A percentile compares a stretch with the other conserved stretches of the same genome.
Conservation (phyloP, 768 basidiomycete species). For the Punctularia strigosozonata region DNA sequence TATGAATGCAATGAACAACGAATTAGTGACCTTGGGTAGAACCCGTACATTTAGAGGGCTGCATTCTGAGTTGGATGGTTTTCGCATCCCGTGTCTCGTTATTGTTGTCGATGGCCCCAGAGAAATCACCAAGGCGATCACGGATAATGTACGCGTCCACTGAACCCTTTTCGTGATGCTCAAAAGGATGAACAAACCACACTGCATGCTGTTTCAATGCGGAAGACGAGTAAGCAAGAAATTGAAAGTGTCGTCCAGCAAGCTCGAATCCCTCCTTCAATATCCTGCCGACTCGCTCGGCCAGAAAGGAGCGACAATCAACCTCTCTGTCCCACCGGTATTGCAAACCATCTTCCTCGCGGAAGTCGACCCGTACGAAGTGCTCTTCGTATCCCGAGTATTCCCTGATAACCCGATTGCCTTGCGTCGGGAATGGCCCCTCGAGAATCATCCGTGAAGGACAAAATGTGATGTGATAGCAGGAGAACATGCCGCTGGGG, state of each 20-base stretch:
- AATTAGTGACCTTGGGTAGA: constrained; percentile 30
- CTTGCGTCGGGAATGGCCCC: constrained; percentile 65
- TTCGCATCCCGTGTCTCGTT: no score
- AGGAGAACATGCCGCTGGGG: constrained; percentile 38
- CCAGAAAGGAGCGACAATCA: constrained; percentile 43
- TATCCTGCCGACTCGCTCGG: constrained; percentile 15
- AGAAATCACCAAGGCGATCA: constrained; percentile 55
- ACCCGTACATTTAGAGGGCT: no score
- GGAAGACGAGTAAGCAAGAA: constrained; percentile 74
- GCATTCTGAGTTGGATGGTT: no score
- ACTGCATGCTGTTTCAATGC: constrained; percentile 71
- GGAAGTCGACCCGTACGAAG: constrained; percentile 77
- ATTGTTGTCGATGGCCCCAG: constrained; percentile 19
- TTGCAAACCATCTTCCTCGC: constrained; percentile 70
- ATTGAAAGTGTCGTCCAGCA: constrained; percentile 63
- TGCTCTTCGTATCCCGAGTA: constrained; percentile 48
- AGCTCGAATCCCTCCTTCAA: constrained; percentile 57
- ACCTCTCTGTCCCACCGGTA: constrained; percentile 63
- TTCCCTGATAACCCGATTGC: constrained; percentile 69
- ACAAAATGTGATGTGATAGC: constrained; percentile 65
- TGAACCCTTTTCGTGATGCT: constrained; percentile 25
- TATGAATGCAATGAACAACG: constrained; percentile 60
- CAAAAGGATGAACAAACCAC: constrained; percentile 68
- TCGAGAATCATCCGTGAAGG: constrained; percentile 66
- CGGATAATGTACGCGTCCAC: constrained; percentile 54